Evolutionary conservation across 495 filamentous ascomycete genomes (phyloP).

Genomic region (Xylaria bambusicola): DNA sequence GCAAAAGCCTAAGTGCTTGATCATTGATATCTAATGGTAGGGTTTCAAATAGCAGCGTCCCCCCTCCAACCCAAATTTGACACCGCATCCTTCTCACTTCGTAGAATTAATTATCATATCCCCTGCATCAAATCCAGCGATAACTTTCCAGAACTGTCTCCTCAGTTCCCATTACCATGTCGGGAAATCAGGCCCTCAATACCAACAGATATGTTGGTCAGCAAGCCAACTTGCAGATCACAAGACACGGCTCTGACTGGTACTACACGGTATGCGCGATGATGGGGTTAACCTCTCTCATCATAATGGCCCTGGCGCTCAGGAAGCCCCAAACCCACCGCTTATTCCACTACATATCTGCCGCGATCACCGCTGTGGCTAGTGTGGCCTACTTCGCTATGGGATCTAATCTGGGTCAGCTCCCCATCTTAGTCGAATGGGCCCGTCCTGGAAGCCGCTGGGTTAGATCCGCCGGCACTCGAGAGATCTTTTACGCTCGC

Average conservation of each 20-base stretch:
- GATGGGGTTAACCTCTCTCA: conserved; percentile 45
- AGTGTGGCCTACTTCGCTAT: conserved; percentile 70
- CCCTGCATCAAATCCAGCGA: neutral
- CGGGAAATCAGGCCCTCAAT: conserved; percentile 52
- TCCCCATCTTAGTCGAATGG: conserved; percentile 60
- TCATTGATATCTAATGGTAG: neutral
- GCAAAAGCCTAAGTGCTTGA: neutral
- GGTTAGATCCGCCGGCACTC: conserved; percentile 46
- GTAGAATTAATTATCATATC: neutral
- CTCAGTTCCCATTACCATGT: conserved; percentile 14
- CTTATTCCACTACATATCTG: conserved; percentile 71
- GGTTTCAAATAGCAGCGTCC: conserved; percentile 6
- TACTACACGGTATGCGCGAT: conserved; percentile 58
- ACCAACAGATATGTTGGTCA: conserved; percentile 44
- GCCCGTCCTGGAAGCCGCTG: conserved; percentile 36
- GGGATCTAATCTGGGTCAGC: conserved; percentile 68
- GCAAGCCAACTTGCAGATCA: conserved; percentile 58
- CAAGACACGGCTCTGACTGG: conserved; percentile 56
- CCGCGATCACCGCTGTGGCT: conserved; percentile 60
- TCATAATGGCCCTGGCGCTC: conserved; percentile 48
- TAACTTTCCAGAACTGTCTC: neutral
- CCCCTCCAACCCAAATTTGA: neutral
- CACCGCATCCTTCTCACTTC: neutral
- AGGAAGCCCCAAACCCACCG: conserved; percentile 55
- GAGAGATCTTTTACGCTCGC: conserved; percentile 71